Base-by-base conservation (phyloP, 306 rosid species). In the Begonia masoniana region DNA sequence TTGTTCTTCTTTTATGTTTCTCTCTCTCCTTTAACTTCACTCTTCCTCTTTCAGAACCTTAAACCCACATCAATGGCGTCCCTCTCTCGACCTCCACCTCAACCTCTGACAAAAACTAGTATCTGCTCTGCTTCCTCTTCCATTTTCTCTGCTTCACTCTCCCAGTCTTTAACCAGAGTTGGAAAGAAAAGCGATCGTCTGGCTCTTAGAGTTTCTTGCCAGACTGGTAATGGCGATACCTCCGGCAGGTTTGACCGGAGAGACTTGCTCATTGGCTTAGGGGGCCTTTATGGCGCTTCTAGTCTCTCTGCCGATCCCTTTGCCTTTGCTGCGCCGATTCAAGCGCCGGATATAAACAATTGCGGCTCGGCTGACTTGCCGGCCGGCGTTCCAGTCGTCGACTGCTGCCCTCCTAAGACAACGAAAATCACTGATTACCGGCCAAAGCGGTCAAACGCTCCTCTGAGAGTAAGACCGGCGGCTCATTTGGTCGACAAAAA, bases 341-440 rank as follows among this genome's bases (percentile, higher is more conserved):
- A 57, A 0, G 75, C 80, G 0, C 97, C 88, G 0, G 78, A 88
- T 15, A 49, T 82, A 0, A 46, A 54, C 15, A 57, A 56, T 0
- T 88, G 97, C 15, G 86, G 84, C 4, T 43, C 77, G 6, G 63
- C 85, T 0, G 88, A 84, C 36, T 61, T 77, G 16, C 82, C 96
- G 0, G 1, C 4, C 0, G 75, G 77, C 4, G 78, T 50, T 3
- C 13, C 42, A 0, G 57, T 70, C 10, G 62, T 54, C n/a, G 61
- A 79, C 15, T 88, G 97, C 58, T 88, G 97, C 56, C 97, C 97
- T 1, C 93, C 88, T 7, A 4, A 16, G 12, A 13, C 78, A 58
- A 7, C 71, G 43, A 60, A 62, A 0, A 77, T 79, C 45, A 11
- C 71, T 12, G 88, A 82, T 57, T 88, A 68, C 68, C 56, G 49